Percentiles rank a stretch among this genome's conserved stretches.
Evolutionary conservation across 805 yeast genomes (phyloP).

Genomic region (Candida orba): DNA sequence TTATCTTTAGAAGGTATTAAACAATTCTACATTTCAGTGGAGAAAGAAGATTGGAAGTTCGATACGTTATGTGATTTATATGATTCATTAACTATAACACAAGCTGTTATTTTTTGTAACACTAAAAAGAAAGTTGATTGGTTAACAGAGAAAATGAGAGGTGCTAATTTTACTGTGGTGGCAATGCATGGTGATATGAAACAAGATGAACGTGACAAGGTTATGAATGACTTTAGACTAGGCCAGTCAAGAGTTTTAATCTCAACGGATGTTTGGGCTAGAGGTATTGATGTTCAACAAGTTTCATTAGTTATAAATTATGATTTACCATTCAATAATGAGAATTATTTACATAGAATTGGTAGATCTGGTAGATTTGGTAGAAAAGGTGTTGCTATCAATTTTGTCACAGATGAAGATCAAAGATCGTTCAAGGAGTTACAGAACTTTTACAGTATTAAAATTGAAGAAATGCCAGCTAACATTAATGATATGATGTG

Average conservation of each 20-base stretch:
- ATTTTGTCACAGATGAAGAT: conserved; percentile 82
- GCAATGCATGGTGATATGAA: conserved; percentile 97
- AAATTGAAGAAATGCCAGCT: conserved; percentile 73
- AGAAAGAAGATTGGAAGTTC: conserved; percentile 88
- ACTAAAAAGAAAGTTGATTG: conserved; percentile 93
- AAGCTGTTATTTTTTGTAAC: conserved; percentile 97
- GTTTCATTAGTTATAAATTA: conserved; percentile 93
- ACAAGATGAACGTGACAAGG: conserved; percentile 88
- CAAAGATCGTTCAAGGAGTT: conserved; percentile 64
- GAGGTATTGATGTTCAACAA: conserved; percentile 98
- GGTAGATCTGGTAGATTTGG: conserved; percentile 99
- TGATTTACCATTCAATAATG: conserved; percentile 88
- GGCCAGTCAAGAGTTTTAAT: conserved; percentile 92
- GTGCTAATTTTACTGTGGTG: conserved; percentile 82
- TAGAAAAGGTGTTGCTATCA: conserved; percentile 96
- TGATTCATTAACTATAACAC: conserved; percentile 92
- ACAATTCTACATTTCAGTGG: conserved; percentile 87
- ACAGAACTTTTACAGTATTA: conserved; percentile 66
- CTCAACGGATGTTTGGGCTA: conserved; percentile 95
- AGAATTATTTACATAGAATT: conserved; percentile 94
- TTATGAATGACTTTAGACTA: conserved; percentile 92
- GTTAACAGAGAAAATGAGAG: conserved; percentile 72
- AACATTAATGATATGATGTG: conserved; percentile 46
- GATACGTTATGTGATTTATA: conserved; percentile 92
- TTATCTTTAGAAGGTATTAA: conserved; percentile 90